Evolutionary conservation across 768 basidiomycete genomes (phyloP).

Genomic region (Tylopilus vinaceipallidus): DNA sequence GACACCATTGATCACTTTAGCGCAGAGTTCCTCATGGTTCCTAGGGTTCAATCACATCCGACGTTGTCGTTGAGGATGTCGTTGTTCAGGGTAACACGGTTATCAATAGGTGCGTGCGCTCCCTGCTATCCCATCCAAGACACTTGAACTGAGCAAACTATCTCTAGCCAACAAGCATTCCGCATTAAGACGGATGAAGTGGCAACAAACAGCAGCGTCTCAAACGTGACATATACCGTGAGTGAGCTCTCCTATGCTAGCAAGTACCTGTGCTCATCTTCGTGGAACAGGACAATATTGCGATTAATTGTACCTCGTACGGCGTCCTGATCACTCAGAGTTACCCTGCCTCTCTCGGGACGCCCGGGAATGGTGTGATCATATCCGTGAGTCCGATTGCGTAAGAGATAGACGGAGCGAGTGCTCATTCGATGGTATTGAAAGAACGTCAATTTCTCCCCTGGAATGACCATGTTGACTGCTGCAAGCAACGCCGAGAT

Average conservation of each 20-base stretch:
- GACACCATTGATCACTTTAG: neutral
- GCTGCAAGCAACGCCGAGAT: slow-evolving; percentile 44
- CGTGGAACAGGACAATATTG: slow-evolving; percentile 47
- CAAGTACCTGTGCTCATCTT: neutral
- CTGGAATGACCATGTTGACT: slow-evolving; percentile 41
- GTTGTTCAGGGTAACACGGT: slow-evolving; percentile 53
- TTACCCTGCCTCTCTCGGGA: slow-evolving; percentile 54
- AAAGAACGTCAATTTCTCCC: slow-evolving; percentile 50
- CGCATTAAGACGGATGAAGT: slow-evolving; percentile 55
- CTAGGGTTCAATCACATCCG: slow-evolving; percentile 53
- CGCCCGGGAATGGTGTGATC: slow-evolving; percentile 51
- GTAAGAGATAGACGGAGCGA: neutral
- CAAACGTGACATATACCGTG: slow-evolving; percentile 49
- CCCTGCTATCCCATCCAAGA: neutral
- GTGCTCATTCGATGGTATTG: neutral
- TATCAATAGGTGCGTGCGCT: slow-evolving; percentile 27
- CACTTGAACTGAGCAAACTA: neutral
- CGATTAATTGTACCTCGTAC: slow-evolving; percentile 44
- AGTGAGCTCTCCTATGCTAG: neutral
- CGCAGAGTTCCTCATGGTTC: neutral
- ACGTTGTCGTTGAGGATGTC: slow-evolving; percentile 47
- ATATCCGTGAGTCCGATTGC: slow-evolving; percentile 41
- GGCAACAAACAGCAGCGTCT: slow-evolving; percentile 46
- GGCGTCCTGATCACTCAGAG: slow-evolving; percentile 64
- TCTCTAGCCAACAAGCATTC: slow-evolving; percentile 47